Evolutionary conservation across 73 alveolate genomes (phyloP), one percentile per base, ranked within the genome.

Genomic region (Uronychia binucleata): DNA sequence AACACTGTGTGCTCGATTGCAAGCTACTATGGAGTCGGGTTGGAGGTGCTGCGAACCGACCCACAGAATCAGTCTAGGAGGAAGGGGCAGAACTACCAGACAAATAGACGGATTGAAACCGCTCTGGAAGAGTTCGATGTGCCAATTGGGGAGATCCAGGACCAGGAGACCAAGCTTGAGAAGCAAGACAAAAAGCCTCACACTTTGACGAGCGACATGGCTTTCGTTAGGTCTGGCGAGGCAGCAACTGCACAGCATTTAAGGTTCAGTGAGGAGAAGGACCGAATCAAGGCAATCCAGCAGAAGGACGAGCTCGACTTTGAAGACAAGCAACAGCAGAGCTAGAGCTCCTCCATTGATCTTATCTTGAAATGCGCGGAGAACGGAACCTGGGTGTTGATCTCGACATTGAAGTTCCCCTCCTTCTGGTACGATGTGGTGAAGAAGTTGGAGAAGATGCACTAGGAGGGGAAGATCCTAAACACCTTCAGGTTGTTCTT

Each of bases 1-100:
- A 86, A 91, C 58, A 91, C 91, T 33, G 78, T 91, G 28, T 87
- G 96, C 78, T 81, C 94, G 13, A 86, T 91, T 26, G 96, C 96
- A 26, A 60, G 82, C 33, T 81, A 91, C 74, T 87, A 91, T 34
- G 91, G 92, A 26, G 96, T 91, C 26, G 96, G 96, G 0, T 81
- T 91, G 0, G 96, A 91, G 31, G 96, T 91, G 0, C 30, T 91
- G 30, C 67, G 96, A 58, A 91, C 94, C 1, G 94, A 87, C 85
- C 29, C 81, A 0, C 46, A 28, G 26, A 31, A 29, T 28, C 59
- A 28, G 29, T 1, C 80, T 30, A 59, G 31, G 26, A 79, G 74
- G 30, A 31, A 33, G 27, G 59, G 28, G 19, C 67, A 28, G 35
- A 85, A 85, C 29, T 30, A 29, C 8, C 83, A 85, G 30, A 25